Evolutionary conservation across 1,284 basidiomycete species (phyloP).

Genomic region (Pseudozyma flocculosa): DNA sequence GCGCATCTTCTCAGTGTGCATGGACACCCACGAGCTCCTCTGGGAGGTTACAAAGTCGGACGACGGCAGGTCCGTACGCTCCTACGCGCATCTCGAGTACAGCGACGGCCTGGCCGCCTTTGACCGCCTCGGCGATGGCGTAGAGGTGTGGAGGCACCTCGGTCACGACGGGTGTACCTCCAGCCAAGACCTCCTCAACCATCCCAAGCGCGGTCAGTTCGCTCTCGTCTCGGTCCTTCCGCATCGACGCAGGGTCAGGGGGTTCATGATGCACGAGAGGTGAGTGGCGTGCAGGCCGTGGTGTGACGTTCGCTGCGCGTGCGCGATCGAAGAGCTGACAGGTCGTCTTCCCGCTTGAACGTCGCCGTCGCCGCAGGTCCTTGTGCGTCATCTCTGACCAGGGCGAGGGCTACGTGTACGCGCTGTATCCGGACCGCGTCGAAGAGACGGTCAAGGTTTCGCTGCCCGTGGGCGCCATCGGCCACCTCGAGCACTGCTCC

Average conservation of each 20-base stretch:
- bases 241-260: not conserved
- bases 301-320: too few species aligned
- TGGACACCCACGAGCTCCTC: not conserved
- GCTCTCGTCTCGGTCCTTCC: conserved; percentile 1
- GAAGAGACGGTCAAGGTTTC: not conserved
- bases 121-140: not conserved
- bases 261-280: conserved; percentile 1
- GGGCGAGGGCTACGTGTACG: conserved; percentile 2
- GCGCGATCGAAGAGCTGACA: too few species aligned
- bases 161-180: not conserved
- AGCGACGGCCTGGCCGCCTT: conserved; percentile 1
- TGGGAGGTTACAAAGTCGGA: not conserved
- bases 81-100: conserved; percentile 12
- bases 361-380: too few species aligned
- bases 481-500: conserved; percentile 8
- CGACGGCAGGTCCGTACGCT: not conserved
- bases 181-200: not conserved
- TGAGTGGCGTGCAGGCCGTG: too few species aligned
- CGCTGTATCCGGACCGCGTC: not conserved
- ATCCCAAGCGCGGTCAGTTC: conserved; percentile 1
- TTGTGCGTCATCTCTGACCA: conserved; percentile 5
- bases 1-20: not conserved
- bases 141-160: conserved; percentile 6
- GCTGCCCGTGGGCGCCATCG: conserved; percentile 2
- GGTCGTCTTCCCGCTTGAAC: too few species aligned